Evolutionary conservation across 257 asterid species (phyloP), one percentile per base, ranked within the genome.

Genomic region (Penstemon newberryi): DNA sequence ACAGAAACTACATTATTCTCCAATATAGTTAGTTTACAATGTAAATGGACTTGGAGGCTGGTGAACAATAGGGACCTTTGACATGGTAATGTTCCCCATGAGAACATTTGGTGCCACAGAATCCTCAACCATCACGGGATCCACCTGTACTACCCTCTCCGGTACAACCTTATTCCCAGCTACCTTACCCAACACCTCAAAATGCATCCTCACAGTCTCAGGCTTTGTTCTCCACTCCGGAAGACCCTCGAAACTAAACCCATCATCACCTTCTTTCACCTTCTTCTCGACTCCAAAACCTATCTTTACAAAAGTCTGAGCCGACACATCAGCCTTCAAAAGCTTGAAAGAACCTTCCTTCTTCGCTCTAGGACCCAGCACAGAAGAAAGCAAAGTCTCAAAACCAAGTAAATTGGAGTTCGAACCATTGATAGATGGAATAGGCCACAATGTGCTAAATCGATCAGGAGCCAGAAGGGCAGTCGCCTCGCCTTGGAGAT

Each of bases 141-240:
- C 65, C 11, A 94, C 85, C 86, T 79, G 97, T 19, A 88, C 79
- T 18, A 94, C 82, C 77, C 85, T 89, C 89, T 91, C 96, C 0
- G 95, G 91, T 5, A 94, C 90, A 63, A 89, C 92, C 73, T 84
- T 91, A 71, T 86, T 84, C n/a, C 96, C 97, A 0, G 91, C 97
- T 0, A 94, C 89, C 82, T 91, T 91, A 3, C 87, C 96, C 86
- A 94, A 67, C 52, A 94, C 99, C 81, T 91, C 97, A 74, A 94
- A 94, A 81, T 89, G 96, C 96, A 89, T 91, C 76, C 81, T 83
- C 57, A 87, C 80, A 0, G 59, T 63, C 76, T 79, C 81, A 0
- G 95, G 93, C 62, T 83, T 89, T 2, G 97, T 91, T 67, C 95
- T 87, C 97, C 99, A 94, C 33, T 73, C 88, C 0, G 97, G 95